phyloP scores from a whole-genome alignment of 306 rosid species.

The peach (Prunus persica) region Prunus_persica_NCBIv2 NC_034014.1:6179501-6180000 shows the following conservation, averaged over 20 bases:
- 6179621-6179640: slow-evolving; percentile 52
- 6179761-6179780: not conserved
- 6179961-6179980: not conserved
- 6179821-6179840: not conserved
- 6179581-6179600: slow-evolving; percentile 20
- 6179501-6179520: slow-evolving; percentile 74
- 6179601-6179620: slow-evolving; percentile 18
- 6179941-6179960: not conserved
- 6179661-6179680: slow-evolving; percentile 80
- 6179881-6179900: no score
- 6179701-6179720: slow-evolving; percentile 57
- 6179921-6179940: not conserved
- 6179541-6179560: slow-evolving; percentile 84
- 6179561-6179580: slow-evolving; percentile 38
- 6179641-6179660: slow-evolving; percentile 80
- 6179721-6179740: slow-evolving; percentile 5
- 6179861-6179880: not conserved
- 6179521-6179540: slow-evolving; percentile 92
- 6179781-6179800: not conserved
- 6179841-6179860: not conserved
- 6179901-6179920: no score
- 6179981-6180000: not conserved
- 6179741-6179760: not conserved
- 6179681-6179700: slow-evolving; percentile 62
- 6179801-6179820: not conserved